phyloP scores from a whole-genome alignment of 1,284 basidiomycete species.

The Ceratobasidium sp. region DNA sequence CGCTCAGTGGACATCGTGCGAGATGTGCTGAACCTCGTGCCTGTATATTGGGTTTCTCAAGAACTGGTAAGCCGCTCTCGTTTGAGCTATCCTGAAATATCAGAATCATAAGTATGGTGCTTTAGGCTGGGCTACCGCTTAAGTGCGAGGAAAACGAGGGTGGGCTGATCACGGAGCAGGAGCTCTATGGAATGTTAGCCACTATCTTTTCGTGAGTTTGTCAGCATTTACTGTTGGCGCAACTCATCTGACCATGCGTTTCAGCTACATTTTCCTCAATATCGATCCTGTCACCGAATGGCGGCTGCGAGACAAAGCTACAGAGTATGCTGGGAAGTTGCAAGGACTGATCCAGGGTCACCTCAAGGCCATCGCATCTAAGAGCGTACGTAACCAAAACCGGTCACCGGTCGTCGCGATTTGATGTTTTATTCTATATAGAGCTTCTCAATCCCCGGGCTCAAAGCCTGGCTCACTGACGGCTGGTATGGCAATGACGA shows the following conservation, averaged over 20 bases:
- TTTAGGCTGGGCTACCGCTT: slow-evolving; percentile 72
- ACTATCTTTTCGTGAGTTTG: slow-evolving; percentile 69
- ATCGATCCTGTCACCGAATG: slow-evolving; percentile 70
- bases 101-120: neutral
- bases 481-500: slow-evolving; percentile 35
- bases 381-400: slow-evolving; percentile 47
- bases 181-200: slow-evolving; percentile 68
- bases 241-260: neutral
- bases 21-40: slow-evolving; percentile 78
- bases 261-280: slow-evolving; percentile 75
- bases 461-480: slow-evolving; percentile 50
- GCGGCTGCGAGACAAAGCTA: slow-evolving; percentile 67
- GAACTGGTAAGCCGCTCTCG: slow-evolving; percentile 66
- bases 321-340: slow-evolving; percentile 62
- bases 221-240: neutral
- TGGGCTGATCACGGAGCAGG: slow-evolving; percentile 67
- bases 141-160: slow-evolving; percentile 65
- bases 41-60: slow-evolving; percentile 75
- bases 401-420: neutral
- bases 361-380: slow-evolving; percentile 55
- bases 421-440: neutral
- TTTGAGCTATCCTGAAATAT: neutral
- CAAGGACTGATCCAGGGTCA: slow-evolving; percentile 62
- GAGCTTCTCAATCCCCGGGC: slow-evolving; percentile 51
- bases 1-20: slow-evolving; percentile 75